Evolutionary conservation across 148 eudicot species (phyloP), one percentile per base, ranked within the genome.

Genomic region (Polygonum aviculare): DNA sequence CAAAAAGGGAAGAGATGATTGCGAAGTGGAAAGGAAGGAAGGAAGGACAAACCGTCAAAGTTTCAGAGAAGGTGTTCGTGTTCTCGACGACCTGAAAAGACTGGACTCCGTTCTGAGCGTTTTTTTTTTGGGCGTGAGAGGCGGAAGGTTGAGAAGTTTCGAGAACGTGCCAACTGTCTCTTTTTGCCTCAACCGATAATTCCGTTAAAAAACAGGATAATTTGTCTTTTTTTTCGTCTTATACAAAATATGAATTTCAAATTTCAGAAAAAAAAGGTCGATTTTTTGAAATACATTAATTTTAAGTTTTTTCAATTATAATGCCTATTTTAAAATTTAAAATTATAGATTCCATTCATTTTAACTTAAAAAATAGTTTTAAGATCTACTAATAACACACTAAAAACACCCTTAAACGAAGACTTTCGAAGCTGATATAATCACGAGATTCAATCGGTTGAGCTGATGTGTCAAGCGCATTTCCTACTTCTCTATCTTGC

Each of bases 111-210:
- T 67, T 60, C 11, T 33, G 72, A 67, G 16, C 5, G 4, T 67
- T 33, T 12, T 65, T 19, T 55, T 50, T 26, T 62, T 62, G 31
- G 2, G 71, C 41, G 36, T 41, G 19, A 4, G 19, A 11, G 44
- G 60, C 22, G 26, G 26, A 54, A 52, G 19, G 72, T 38, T 36
- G 11, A 12, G 72, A 67, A 67, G 72, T 67, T 67, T 67, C 72
- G 72, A 67, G 72, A 67, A 67, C 18, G 41, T 67, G 72, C 72
- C 72, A 67, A 67, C 44, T 67, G 72, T 67, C 72, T 2, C 72
- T 67, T 67, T 36, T 67, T 33, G 21, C 72, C 72, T 67, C 72
- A 14, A 67, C 72, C 72, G 72, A 67, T 67, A 67, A 67, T 67
- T 35, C 72, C 16, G 72, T 67, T 67, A 67, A 67, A 67, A 26